phyloP scores from a whole-genome alignment of 352 stramenopile genomes.

The Blastocystis sp. region DNA sequence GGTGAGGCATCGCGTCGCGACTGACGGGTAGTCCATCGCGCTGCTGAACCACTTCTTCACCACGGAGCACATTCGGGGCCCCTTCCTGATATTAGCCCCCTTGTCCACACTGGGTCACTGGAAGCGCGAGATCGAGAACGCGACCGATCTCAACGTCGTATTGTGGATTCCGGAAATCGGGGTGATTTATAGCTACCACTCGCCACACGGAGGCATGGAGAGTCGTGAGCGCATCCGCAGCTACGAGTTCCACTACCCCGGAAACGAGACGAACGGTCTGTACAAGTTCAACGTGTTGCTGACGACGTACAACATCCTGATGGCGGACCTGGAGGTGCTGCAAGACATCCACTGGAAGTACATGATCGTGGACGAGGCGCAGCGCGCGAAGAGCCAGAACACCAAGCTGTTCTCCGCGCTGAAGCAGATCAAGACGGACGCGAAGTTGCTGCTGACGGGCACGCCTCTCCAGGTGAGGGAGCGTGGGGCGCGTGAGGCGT shows the following conservation, averaged over 20 bases:
- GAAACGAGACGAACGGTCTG: constrained; percentile 81
- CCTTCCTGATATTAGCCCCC: constrained; percentile 97
- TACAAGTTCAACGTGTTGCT: constrained; percentile 94
- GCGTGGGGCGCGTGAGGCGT: constrained; percentile 15
- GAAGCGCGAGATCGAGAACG: constrained; percentile 96
- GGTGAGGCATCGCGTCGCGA: background rate
- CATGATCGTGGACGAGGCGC: constrained; percentile 97
- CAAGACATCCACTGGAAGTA: constrained; percentile 91
- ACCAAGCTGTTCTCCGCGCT: constrained; percentile 90
- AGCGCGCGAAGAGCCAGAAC: constrained; percentile 97
- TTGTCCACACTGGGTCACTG: constrained; percentile 97
- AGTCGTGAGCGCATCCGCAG: constrained; percentile 90
- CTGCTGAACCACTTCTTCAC: constrained; percentile 80
- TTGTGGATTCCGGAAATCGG: constrained; percentile 80
- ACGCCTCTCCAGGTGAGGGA: constrained; percentile 95
- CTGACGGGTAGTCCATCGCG: constrained; percentile 77
- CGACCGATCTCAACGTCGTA: constrained; percentile 97
- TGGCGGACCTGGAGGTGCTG: constrained; percentile 90
- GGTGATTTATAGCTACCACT: constrained; percentile 59
- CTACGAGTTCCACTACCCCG: constrained; percentile 91
- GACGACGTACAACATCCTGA: constrained; percentile 93
- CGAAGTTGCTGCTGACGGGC: constrained; percentile 91
- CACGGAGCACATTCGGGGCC: constrained; percentile 87
- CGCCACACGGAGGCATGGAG: constrained; percentile 49
- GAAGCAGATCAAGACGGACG: constrained; percentile 79